Evolutionary conservation across 1,284 basidiomycete species (phyloP).

Genomic region (Coriolopsis trogii): DNA sequence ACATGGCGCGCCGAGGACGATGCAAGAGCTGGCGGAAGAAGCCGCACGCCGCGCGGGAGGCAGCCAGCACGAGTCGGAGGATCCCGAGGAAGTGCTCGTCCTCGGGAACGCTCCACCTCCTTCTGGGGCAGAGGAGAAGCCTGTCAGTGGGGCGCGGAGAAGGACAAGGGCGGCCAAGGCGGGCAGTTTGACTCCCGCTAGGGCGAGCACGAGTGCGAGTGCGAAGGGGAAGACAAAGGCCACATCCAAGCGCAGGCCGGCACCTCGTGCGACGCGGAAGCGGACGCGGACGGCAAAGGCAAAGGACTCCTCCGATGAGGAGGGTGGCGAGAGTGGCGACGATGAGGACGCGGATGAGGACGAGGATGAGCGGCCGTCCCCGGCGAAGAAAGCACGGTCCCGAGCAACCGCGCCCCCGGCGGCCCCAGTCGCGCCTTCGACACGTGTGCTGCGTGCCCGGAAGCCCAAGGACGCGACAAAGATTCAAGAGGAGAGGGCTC

Average conservation of each 20-base stretch:
- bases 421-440: slow-evolving; percentile 34
- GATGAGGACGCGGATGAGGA: too few relatives aligned
- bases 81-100: slow-evolving; percentile 12
- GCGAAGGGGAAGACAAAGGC: slow-evolving; percentile 11
- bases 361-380: slow-evolving; percentile 12
- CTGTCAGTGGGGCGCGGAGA: background rate
- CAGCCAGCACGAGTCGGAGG: slow-evolving; percentile 4
- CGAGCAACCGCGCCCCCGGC: slow-evolving; percentile 20
- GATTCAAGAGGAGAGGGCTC: slow-evolving; percentile 47
- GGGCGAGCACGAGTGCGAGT: slow-evolving; percentile 8
- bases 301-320: slow-evolving; percentile 27
- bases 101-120: background rate
- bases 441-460: slow-evolving; percentile 55
- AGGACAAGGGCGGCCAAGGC: background rate
- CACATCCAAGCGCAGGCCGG: background rate
- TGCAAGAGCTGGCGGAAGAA: slow-evolving; percentile 67
- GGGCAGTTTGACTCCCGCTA: slow-evolving; percentile 11
- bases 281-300: slow-evolving; percentile 27
- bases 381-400: slow-evolving; percentile 28
- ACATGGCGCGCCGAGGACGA: slow-evolving; percentile 52
- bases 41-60: slow-evolving; percentile 27
- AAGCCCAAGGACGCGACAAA: slow-evolving; percentile 49
- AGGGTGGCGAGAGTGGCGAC: background rate
- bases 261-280: slow-evolving; percentile 27
- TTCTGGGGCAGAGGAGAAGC: slow-evolving; percentile 2